Base-by-base conservation (phyloP, 1,139 yeast species). In the Debaryomyces udenii region DNA sequence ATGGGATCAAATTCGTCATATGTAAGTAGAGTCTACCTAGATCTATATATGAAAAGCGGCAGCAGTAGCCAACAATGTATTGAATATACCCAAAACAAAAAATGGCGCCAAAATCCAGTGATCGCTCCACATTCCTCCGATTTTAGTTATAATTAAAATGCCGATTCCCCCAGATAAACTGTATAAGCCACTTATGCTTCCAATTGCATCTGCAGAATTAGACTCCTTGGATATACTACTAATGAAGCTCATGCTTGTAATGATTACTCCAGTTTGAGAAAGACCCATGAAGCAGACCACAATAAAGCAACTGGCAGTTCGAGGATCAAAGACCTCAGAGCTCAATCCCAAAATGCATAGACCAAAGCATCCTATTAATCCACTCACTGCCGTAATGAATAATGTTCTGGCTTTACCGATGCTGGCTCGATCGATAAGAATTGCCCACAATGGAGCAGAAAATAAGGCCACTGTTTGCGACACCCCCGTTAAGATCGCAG, bases 81-180 rank as follows among this genome's bases (percentile, higher is more conserved):
- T 73, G 51, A 81, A 72, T 3, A 61, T 16, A 0, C 80, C 81
- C 49, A 83, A 62, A 9, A 83, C 59, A 34, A 78, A 57, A 49
- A 84, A 84, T 3, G 90, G 88, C 1, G 80, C 77, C 36, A 80
- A 75, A 14, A 74, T 64, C 79, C 82, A 79, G 29, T 49, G 42
- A 53, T 83, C 89, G 29, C 86, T 78, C 51, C 80, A 65, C 29
- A 62, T 54, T 1, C 90, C 90, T 4, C 91, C 91, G 10, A 81
- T 37, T 50, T 78, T 76, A 30, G 83, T 74, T 17, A 83, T 64
- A 1, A 81, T 42, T 43, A 85, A 61, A 18, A 84, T 82, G 1
- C 93, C 93, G n/a, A 81, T 40, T 1, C 88, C 89, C 6, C 90
- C 90, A 50, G 76, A 67, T 41, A 85, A 72, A 13, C 84, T 76